phyloP scores from a whole-genome alignment of 495 filamentous ascomycete species.

The Aspergillus sparsus region DNA sequence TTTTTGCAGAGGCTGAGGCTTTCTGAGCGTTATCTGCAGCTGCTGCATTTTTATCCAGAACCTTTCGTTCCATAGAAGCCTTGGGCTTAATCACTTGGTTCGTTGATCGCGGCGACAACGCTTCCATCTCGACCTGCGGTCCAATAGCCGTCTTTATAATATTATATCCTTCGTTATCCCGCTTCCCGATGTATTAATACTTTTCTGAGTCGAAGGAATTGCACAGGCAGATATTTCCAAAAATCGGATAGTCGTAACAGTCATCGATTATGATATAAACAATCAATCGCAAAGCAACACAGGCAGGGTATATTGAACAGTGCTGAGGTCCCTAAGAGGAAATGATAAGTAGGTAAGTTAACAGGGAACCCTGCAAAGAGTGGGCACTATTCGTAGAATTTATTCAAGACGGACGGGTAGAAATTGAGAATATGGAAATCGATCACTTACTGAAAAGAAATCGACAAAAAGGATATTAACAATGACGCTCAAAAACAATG shows the following conservation, averaged over 20 bases:
- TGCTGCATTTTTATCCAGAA: conserved; percentile 56
- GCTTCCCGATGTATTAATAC: conserved; percentile 23
- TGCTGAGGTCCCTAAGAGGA: conserved; percentile 8
- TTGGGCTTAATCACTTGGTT: conserved; percentile 58
- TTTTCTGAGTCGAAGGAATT: conserved; percentile 18
- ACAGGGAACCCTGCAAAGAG: too few relatives aligned
- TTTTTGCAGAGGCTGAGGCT: conserved; percentile 43
- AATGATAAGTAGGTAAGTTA: too few relatives aligned
- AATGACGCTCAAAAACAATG: conserved; percentile 34
- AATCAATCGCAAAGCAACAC: conserved; percentile 16
- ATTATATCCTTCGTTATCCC: conserved; percentile 7
- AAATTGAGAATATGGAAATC: too few relatives aligned
- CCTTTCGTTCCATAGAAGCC: conserved; percentile 44
- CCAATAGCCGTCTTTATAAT: conserved; percentile 5
- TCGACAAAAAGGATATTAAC: conserved; percentile 24
- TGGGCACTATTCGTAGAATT: too few relatives aligned
- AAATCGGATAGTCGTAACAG: conserved; percentile 23
- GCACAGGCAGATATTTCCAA: conserved; percentile 9
- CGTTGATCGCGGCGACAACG: conserved; percentile 69
- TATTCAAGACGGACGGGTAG: too few relatives aligned
- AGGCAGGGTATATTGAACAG: conserved; percentile 25
- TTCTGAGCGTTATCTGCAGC: conserved; percentile 47
- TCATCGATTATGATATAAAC: conserved; percentile 27
- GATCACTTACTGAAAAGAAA: conserved; percentile 24
- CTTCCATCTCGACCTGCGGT: conserved; percentile 55